Percentiles rank a stretch among this genome's conserved stretches.
These are phyloP conservation scores for Tetrapisispora fleetii DNA, from an alignment of 805 yeast species.

Conservation along the genomic window DNA sequence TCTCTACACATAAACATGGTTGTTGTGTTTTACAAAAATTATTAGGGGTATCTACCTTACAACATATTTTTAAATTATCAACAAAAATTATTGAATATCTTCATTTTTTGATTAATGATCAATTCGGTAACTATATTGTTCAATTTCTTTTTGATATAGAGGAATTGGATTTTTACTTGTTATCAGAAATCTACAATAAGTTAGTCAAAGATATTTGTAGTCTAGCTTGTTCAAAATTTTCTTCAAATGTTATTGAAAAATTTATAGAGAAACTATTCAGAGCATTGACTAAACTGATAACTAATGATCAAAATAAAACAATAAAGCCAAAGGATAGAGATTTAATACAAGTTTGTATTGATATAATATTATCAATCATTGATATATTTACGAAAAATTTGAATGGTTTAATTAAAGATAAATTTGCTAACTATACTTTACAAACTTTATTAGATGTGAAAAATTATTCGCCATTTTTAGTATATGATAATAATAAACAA, in stretches of 20 bases:
- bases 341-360: slow-evolving; percentile 25
- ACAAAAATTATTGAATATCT: slow-evolving; percentile 45
- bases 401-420: slow-evolving; percentile 68
- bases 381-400: slow-evolving; percentile 47
- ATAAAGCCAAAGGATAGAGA: slow-evolving; percentile 18
- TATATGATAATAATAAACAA: slow-evolving; percentile 21
- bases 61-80: slow-evolving; percentile 50
- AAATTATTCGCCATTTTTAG: slow-evolving; percentile 24
- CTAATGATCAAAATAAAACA: slow-evolving; percentile 2
- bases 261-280: slow-evolving; percentile 48
- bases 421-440: slow-evolving; percentile 88
- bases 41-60: slow-evolving; percentile 47
- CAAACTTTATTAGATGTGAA: slow-evolving; percentile 73
- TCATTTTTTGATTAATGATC: slow-evolving; percentile 59
- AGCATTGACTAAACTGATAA: slow-evolving; percentile 2
- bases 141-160: slow-evolving; percentile 66
- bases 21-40: slow-evolving; percentile 75
- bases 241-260: slow-evolving; percentile 93
- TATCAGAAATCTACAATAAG: slow-evolving; percentile 32
- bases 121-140: slow-evolving; percentile 75
- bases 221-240: slow-evolving; percentile 78
- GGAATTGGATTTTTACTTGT: slow-evolving; percentile 33
- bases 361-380: slow-evolving; percentile 33
- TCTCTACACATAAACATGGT: slow-evolving; percentile 78
- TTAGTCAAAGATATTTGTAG: slow-evolving; percentile 30